Conservation (phyloP, 345 rosid genomes). For the Sisymbrium irio region DNA sequence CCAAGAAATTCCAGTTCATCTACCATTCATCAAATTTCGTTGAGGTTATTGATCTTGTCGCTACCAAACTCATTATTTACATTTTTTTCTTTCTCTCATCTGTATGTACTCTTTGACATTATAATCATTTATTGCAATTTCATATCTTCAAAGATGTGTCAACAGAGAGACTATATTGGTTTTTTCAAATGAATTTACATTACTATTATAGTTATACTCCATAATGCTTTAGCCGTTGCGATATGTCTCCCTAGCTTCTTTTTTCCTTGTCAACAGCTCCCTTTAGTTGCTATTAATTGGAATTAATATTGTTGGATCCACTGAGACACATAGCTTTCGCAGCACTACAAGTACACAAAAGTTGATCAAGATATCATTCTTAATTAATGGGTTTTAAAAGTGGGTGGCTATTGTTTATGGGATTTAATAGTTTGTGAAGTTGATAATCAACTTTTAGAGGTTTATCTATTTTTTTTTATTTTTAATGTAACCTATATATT, state of each 20-base stretch:
- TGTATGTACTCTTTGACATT: constrained; percentile 59
- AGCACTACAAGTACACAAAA: constrained; percentile 33
- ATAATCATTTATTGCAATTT: constrained; percentile 15
- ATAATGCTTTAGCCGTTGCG: not conserved
- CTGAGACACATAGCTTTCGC: constrained; percentile 31
- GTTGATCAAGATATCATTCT: constrained; percentile 11
- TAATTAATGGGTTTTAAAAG: not conserved
- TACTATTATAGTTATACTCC: not conserved
- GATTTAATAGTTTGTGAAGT: not conserved
- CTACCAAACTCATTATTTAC: constrained; percentile 49
- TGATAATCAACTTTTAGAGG: not conserved
- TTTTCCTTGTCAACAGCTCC: not conserved
- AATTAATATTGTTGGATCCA: constrained; percentile 17
- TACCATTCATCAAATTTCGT: constrained; percentile 38
- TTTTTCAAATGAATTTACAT: not conserved
- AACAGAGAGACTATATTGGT: not conserved
- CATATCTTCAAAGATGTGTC: not conserved
- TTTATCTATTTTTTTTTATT: not conserved
- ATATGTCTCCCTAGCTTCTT: not conserved
- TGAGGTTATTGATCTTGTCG: constrained; percentile 76
- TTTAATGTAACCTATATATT: not conserved
- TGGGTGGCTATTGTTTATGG: constrained; percentile 14
- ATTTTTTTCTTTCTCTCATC: constrained; percentile 52
- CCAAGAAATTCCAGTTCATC: constrained; percentile 14
- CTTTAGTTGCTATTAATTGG: not conserved